These are phyloP conservation scores for Xylaria palmicola DNA, from an alignment of 495 filamentous ascomycete genomes.

Conservation along the genomic window DNA sequence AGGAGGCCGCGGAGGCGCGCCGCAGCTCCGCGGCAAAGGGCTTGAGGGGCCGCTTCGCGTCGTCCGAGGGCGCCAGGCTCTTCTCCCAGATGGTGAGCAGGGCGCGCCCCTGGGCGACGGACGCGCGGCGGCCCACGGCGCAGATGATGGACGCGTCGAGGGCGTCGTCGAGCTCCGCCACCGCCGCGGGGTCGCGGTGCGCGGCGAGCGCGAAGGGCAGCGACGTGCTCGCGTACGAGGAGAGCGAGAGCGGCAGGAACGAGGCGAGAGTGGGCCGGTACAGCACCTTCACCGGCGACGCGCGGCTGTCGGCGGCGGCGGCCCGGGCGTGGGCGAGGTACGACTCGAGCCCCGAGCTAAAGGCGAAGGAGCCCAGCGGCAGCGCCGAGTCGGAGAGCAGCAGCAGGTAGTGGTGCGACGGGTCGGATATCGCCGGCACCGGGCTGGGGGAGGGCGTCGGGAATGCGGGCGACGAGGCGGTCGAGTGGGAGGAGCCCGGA, in stretches of 20 bases:
- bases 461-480: background rate
- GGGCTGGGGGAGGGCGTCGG: conserved; percentile 6
- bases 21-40: conserved; percentile 38
- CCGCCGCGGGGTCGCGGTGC: conserved; percentile 57
- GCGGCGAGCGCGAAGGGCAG: conserved; percentile 84
- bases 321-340: conserved; percentile 75
- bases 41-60: conserved; percentile 23
- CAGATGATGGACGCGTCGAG: conserved; percentile 86
- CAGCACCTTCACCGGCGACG: background rate
- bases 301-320: conserved; percentile 31
- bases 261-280: conserved; percentile 54
- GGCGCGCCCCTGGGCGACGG: conserved; percentile 79
- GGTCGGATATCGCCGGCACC: conserved; percentile 27
- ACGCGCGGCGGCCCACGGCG: conserved; percentile 82
- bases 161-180: conserved; percentile 71
- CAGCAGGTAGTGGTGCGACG: conserved; percentile 69
- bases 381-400: conserved; percentile 94
- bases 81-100: conserved; percentile 88
- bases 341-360: conserved; percentile 90
- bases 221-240: conserved; percentile 72
- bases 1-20: background rate
- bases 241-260: conserved; percentile 78
- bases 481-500: background rate
- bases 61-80: conserved; percentile 47
- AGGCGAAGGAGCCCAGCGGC: conserved; percentile 94